Evolutionary conservation across 2,329 filamentous ascomycete species (phyloP).

Genomic region (Botryotinia narcissicola): DNA sequence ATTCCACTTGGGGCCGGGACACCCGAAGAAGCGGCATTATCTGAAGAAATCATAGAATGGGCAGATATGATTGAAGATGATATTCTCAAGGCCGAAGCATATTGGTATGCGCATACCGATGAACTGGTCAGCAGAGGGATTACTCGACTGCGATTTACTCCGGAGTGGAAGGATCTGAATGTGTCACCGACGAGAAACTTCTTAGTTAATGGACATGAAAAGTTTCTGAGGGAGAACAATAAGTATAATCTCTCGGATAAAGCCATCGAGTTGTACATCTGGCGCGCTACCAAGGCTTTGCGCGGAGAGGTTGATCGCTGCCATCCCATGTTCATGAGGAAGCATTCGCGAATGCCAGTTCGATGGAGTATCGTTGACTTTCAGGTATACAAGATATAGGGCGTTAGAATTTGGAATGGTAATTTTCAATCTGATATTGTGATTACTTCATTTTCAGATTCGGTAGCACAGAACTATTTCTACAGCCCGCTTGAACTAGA

Average conservation of each 20-base stretch:
- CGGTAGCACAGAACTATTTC: accelerated
- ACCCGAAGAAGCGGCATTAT: neutral
- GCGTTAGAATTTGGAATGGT: neutral
- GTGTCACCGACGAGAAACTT: neutral
- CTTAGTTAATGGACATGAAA: neutral
- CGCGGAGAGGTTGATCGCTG: neutral
- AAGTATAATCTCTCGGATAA: neutral
- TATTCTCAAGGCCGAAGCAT: neutral
- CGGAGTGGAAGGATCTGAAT: neutral
- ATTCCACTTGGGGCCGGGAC: neutral
- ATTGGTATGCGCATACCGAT: neutral
- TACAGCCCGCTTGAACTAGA: too few relatives aligned
- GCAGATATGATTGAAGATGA: neutral
- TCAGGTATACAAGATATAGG: accelerated
- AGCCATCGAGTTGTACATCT: neutral
- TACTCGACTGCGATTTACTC: neutral
- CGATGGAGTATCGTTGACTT: neutral
- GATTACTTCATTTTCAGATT: accelerated
- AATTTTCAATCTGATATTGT: neutral
- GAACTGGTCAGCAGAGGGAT: neutral
- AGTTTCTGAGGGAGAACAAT: accelerated
- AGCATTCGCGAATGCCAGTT: neutral
- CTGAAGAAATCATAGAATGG: neutral
- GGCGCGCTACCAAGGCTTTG: neutral
- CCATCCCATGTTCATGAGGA: neutral